A percentile compares a stretch with the other conserved stretches of the same genome.
Conservation (phyloP, 257 asterid species). For the Nicotiana attenuata region DNA sequence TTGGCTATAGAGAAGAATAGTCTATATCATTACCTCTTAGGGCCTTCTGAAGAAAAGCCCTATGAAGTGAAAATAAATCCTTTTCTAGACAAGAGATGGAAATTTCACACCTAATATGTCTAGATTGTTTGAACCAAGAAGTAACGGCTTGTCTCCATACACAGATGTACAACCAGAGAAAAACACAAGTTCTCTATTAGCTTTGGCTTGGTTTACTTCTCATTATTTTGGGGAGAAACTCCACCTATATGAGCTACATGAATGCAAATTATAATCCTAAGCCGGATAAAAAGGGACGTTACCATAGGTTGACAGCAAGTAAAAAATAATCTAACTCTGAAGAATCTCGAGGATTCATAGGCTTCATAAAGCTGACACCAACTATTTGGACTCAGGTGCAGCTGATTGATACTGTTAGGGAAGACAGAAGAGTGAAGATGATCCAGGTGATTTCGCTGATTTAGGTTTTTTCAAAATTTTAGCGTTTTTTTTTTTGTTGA, state of each 20-base stretch:
- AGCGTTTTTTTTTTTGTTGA: neutral
- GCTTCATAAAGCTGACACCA: neutral
- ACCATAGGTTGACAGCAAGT: neutral
- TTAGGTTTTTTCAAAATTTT: neutral
- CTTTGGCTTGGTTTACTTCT: neutral
- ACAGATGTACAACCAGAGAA: neutral
- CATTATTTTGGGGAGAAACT: neutral
- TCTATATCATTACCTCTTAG: neutral
- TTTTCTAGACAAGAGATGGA: neutral
- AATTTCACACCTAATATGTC: neutral
- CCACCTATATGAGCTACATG: neutral
- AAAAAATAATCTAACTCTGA: neutral
- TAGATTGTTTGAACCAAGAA: neutral
- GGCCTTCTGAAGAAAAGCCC: neutral
- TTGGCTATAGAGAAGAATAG: neutral
- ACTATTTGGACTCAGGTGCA: neutral
- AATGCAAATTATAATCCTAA: neutral
- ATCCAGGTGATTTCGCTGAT: neutral
- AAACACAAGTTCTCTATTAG: neutral
- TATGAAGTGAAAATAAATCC: neutral
- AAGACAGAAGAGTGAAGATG: neutral
- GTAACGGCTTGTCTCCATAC: neutral
- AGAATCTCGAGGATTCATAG: neutral
- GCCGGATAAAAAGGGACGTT: neutral
- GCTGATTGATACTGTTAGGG: neutral